A percentile compares a stretch with the other conserved stretches of the same genome.
These are phyloP conservation scores for Apiotrichum mycotoxinovorans DNA, from an alignment of 1,284 basidiomycete genomes.

Conservation along the genomic window DNA sequence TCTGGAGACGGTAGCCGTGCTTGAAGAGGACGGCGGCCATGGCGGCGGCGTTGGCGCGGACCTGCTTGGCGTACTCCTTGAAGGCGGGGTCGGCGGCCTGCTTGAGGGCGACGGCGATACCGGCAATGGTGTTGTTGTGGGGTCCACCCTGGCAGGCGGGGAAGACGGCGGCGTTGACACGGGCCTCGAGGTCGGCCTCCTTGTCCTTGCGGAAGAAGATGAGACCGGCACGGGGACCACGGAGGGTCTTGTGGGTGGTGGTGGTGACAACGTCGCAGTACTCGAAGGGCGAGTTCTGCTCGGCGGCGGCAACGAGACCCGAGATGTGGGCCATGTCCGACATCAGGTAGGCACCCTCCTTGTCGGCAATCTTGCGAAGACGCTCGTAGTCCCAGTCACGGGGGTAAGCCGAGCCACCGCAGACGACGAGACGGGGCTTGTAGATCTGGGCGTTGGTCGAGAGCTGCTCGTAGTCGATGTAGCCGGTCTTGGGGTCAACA, in stretches of 20 bases:
- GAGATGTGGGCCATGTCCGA: slow-evolving; percentile 98
- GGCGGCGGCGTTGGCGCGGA: slow-evolving; percentile 79
- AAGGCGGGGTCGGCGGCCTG: slow-evolving; percentile 89
- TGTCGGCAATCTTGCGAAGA: slow-evolving; percentile 77
- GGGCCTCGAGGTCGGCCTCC: slow-evolving; percentile 80
- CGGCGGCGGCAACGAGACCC: slow-evolving; percentile 89
- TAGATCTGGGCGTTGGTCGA: slow-evolving; percentile 87
- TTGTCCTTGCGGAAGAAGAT: slow-evolving; percentile 99
- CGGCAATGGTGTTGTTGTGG: slow-evolving; percentile 99
- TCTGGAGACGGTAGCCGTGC: slow-evolving; percentile 93
- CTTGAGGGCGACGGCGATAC: slow-evolving; percentile 89
- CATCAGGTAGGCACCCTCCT: slow-evolving; percentile 87
- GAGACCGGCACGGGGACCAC: slow-evolving; percentile 94
- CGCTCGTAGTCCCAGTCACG: slow-evolving; percentile 93
- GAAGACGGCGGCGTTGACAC: slow-evolving; percentile 98
- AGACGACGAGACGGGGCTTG: slow-evolving; percentile 95
- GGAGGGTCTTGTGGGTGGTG: slow-evolving; percentile 98
- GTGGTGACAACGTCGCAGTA: slow-evolving; percentile 97
- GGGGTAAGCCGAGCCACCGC: slow-evolving; percentile 97
- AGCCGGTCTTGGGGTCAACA: slow-evolving; percentile 76
- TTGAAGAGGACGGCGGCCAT: slow-evolving; percentile 68
- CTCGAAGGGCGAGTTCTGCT: slow-evolving; percentile 90
- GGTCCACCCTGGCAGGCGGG: slow-evolving; percentile 99
- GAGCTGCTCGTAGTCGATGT: slow-evolving; percentile 86
- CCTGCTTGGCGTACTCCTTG: slow-evolving; percentile 90